Evolutionary conservation across 78 protist genomes (phyloP).

Genomic region (Dictyostelium purpureum): DNA sequence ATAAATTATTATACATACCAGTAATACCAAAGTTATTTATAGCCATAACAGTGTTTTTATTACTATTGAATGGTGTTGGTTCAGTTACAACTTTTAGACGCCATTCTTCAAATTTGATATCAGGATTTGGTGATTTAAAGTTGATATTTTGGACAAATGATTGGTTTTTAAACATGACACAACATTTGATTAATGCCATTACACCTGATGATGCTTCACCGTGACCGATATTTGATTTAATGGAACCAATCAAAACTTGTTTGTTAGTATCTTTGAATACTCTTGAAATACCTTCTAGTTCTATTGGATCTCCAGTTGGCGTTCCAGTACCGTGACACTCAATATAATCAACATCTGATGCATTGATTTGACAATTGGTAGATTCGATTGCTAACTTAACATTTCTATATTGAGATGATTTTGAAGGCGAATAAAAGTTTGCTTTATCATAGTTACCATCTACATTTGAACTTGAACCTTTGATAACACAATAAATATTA

Average conservation of each 20-base stretch:
- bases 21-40: conserved; percentile 36
- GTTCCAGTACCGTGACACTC: conserved; percentile 64
- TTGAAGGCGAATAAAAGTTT: conserved; percentile 11
- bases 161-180: conserved; percentile 31
- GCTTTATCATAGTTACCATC: conserved; percentile 75
- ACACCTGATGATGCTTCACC: conserved; percentile 30
- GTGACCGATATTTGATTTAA: conserved; percentile 37
- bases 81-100: conserved; percentile 43
- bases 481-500: conserved; percentile 46
- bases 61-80: neutral
- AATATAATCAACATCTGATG: conserved; percentile 11
- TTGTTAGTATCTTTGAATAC: conserved; percentile 6
- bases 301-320: conserved; percentile 34
- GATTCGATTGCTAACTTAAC: conserved; percentile 5
- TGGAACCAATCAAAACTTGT: conserved; percentile 24
- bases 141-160: conserved; percentile 19
- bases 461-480: conserved; percentile 40
- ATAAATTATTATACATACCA: conserved; percentile 10
- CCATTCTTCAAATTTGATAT: conserved; percentile 57
- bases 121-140: conserved; percentile 25
- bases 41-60: neutral
- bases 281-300: neutral
- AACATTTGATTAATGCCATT: neutral
- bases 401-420: conserved; percentile 19
- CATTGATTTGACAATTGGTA: neutral